A percentile compares a stretch with the other conserved stretches of the same genome.
Conservation (phyloP, 2,329 filamentous ascomycete genomes). For the Fusarium oxysporum region DNA sequence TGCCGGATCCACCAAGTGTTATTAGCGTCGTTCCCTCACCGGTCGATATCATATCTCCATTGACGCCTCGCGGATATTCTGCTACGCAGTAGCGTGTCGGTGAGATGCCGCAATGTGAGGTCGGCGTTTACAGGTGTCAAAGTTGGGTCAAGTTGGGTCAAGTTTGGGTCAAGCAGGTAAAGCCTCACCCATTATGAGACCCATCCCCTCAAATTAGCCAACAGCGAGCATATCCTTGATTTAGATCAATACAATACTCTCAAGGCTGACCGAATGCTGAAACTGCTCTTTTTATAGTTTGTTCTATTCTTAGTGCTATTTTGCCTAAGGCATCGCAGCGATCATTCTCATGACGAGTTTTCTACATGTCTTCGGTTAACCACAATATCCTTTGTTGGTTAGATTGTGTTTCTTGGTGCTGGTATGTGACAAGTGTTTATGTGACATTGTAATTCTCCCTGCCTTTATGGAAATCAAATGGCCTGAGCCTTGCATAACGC, state of each 20-base stretch:
- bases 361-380: background rate
- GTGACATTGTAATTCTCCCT: background rate
- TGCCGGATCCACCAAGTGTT: background rate
- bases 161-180: background rate
- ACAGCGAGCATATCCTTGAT: background rate
- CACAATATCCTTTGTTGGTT: background rate
- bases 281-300: background rate
- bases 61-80: no score
- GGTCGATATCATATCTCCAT: background rate
- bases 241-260: background rate
- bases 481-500: background rate
- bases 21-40: background rate
- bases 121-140: background rate
- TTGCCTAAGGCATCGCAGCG: background rate
- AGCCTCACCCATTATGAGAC: background rate
- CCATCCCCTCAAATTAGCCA: background rate
- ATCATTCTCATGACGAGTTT: background rate
- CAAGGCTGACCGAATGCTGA: background rate
- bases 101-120: background rate
- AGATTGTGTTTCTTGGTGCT: background rate
- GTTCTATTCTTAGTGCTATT: background rate
- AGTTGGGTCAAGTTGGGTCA: no score
- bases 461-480: background rate
- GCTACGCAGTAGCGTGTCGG: background rate
- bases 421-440: background rate